Base-by-base conservation (phyloP, 305 asterid genomes). In the Fraxinus nigra region DNA sequence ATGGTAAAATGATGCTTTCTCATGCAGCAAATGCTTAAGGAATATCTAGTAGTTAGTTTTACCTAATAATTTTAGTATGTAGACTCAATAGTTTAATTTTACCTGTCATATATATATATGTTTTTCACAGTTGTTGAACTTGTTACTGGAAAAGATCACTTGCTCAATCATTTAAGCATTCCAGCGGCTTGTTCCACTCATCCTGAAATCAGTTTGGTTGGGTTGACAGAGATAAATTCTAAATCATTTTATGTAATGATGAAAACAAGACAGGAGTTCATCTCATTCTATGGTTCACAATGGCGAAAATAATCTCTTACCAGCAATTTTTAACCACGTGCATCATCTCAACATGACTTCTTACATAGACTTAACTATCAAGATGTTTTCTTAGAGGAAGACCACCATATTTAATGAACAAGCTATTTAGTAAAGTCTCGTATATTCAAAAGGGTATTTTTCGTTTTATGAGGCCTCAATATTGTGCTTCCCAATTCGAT, bases 11-110 rank as follows among this genome's bases (percentile, higher is more conserved):
- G 98, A 97, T 97, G 99, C 97, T 94, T 84, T 98, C 99, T 76
- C 99, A 96, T 86, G 99, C 98, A 73, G 98, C 98, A 88, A 97
- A 97, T 86, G 99, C 99, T 38, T 98, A 93, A 87, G 98, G 98
- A 90, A 97, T 97, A 77, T 97, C 99, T 51, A 97, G 99, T 97
- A 18, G n/a, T 77, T 80, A 30, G 37, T 79, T 67, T 35, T 48
- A 40, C 59, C 22, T 72, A 11, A 61, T n/a, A 54, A 54, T 51
- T 79, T 54, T 37, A 38, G 20, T 76, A 20, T 20, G 22, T 67
- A 33, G 61, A 63, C 61, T 10, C 3, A 1, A 67, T 30, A 67
- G 7, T 33, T 82, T 3, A 22, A 56, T 63, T 33, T 20, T 7
- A 28, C 59, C 40, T 18, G 32, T 74, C 61, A 38, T 38, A 59